These are phyloP conservation scores for Rhizophagus sp. DNA, from an alignment of 192 early-diverging fungal species.

Conservation along the genomic window DNA sequence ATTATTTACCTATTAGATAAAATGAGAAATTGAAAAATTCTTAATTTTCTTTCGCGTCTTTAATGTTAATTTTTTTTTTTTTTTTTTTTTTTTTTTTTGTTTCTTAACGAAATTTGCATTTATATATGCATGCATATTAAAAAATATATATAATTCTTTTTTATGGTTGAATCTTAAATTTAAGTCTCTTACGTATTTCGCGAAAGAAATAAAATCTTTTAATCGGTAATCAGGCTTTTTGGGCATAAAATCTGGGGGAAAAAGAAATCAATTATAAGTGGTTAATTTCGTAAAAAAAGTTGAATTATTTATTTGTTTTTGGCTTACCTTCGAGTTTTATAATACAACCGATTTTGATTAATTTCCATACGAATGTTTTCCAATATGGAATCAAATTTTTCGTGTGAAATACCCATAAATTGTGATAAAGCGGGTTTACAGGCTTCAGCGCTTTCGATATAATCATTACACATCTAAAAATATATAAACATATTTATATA, in stretches of 20 bases:
- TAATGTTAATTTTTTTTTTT: too few relatives aligned
- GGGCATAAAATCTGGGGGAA: not conserved
- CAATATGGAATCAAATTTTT: constrained; percentile 16
- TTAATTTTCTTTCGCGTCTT: too few relatives aligned
- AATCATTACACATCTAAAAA: not conserved
- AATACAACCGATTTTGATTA: not conserved
- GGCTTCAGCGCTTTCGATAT: not conserved
- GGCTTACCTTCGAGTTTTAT: not conserved
- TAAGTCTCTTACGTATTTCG: too few relatives aligned
- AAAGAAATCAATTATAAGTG: not conserved
- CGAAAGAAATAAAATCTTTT: too few relatives aligned
- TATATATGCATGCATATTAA: too few relatives aligned
- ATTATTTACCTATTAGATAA: too few relatives aligned
- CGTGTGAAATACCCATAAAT: constrained; percentile 10
- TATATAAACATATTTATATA: not conserved
- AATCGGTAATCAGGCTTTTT: not conserved
- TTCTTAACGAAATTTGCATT: too few relatives aligned
- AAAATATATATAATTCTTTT: not conserved
- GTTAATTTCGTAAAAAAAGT: not conserved
- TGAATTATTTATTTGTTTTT: not conserved
- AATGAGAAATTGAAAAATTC: too few relatives aligned
- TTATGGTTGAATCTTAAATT: not conserved
- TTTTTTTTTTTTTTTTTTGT: too few relatives aligned
- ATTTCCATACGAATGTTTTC: not conserved
- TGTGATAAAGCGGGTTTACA: constrained; percentile 13